These are phyloP conservation scores for Yarrowia osloensis DNA, from an alignment of 805 yeast genomes.

Conservation along the genomic window DNA sequence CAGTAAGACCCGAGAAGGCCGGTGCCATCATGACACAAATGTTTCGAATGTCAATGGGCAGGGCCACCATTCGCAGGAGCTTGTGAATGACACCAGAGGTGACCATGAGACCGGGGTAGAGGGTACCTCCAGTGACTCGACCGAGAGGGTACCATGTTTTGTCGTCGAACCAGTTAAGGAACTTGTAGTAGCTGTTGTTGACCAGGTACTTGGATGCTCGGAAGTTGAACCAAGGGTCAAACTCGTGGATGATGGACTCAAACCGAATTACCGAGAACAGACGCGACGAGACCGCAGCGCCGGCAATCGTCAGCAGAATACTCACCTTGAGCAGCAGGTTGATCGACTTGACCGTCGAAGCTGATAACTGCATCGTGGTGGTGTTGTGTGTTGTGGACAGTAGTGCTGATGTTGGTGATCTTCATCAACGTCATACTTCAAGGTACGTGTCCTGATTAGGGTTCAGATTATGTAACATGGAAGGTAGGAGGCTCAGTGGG, in stretches of 20 bases:
- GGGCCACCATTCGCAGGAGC: conserved; percentile 58
- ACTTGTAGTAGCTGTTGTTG: conserved; percentile 79
- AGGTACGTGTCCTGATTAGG: conserved; percentile 28
- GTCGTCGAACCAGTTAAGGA: conserved; percentile 97
- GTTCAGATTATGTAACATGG: conserved; percentile 12
- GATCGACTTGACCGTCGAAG: conserved; percentile 30
- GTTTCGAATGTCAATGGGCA: conserved; percentile 93
- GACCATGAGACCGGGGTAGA: conserved; percentile 98
- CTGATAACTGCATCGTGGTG: conserved; percentile 26
- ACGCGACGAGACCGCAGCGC: conserved; percentile 90
- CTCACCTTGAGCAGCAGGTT: conserved; percentile 55
- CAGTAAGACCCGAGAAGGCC: conserved; percentile 90
- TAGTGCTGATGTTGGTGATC: conserved; percentile 17
- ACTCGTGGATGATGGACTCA: conserved; percentile 96
- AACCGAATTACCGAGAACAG: conserved; percentile 94
- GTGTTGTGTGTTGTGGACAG: neutral
- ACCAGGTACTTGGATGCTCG: conserved; percentile 94
- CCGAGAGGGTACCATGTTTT: conserved; percentile 99
- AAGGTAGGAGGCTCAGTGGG: neutral
- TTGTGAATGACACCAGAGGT: conserved; percentile 91
- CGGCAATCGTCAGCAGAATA: conserved; percentile 76
- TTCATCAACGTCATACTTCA: neutral
- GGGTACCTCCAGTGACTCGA: conserved; percentile 97
- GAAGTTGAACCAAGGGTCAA: conserved; percentile 67
- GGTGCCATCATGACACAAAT: conserved; percentile 96